These are phyloP conservation scores for Cynanchum wilfordii DNA, from an alignment of 257 asterid genomes.

Conservation along the genomic window DNA sequence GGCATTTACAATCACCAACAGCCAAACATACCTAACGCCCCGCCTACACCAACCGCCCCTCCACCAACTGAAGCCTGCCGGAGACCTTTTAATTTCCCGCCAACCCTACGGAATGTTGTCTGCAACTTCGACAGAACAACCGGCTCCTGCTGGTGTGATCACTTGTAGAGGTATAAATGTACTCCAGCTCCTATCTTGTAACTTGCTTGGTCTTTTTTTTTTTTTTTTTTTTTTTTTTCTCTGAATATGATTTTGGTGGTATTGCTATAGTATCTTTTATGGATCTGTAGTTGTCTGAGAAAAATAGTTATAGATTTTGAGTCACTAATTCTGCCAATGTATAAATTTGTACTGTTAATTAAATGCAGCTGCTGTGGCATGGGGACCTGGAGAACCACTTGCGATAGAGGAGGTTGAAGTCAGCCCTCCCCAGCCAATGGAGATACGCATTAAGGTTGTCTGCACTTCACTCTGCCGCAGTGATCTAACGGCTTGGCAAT, in stretches of 20 bases:
- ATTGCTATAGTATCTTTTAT: background rate
- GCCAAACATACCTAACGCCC: background rate
- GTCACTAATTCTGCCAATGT: background rate
- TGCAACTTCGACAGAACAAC: background rate
- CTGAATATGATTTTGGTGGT: background rate
- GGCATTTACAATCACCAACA: background rate
- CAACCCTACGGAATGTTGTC: background rate
- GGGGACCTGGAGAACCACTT: constrained; percentile 74
- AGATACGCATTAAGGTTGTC: constrained; percentile 79
- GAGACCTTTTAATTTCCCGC: background rate
- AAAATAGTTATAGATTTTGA: background rate
- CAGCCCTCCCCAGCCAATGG: constrained; percentile 80
- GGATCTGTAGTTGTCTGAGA: background rate
- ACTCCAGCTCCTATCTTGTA: background rate
- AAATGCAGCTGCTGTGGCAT: constrained; percentile 72
- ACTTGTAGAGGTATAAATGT: background rate
- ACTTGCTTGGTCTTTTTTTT: background rate
- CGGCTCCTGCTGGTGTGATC: background rate
- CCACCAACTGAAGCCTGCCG: background rate
- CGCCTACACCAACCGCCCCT: background rate
- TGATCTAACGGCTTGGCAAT: constrained; percentile 79
- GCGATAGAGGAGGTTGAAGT: constrained; percentile 83
- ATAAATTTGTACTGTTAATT: background rate
- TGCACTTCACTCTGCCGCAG: constrained; percentile 90
- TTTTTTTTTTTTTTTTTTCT: background rate